Evolutionary conservation across 371 early-diverging fungal species (phyloP), one percentile per base, ranked within the genome.

Genomic region (Mortierella sp.): DNA sequence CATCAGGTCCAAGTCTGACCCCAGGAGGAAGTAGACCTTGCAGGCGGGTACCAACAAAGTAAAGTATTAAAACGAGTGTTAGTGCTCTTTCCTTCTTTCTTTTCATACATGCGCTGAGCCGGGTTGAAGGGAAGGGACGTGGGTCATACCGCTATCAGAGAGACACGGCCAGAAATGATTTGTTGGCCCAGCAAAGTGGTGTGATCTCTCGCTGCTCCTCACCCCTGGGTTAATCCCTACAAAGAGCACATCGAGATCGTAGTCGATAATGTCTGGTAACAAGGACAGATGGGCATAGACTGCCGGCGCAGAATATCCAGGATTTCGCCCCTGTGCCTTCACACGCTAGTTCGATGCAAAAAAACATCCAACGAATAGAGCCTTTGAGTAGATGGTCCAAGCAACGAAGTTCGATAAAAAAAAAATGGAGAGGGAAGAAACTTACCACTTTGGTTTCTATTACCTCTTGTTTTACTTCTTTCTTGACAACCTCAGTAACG

Each of bases 111-210:
- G n/a, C n/a, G n/a, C n/a, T n/a, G n/a, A n/a, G n/a, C n/a, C n/a
- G n/a, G n/a, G n/a, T n/a, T n/a, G n/a, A n/a, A n/a, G n/a, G n/a
- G n/a, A n/a, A n/a, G n/a, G n/a, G n/a, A n/a, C n/a, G n/a, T n/a
- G 2, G 6, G n/a, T 39, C 55, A 28, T 81, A 58, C 86, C 88
- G 32, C 89, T 87, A 34, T 85, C 84, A 24, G 80, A 86, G 19
- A 94, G 68, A 62, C 91, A 90, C 1, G 86, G 85, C 94, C 94
- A 94, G 75, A 94, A 93, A 60, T 84, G 88, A 75, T 94, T 94
- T 4, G 82, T 87, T 3, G 88, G 89, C 27, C 85, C 85, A 14
- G 92, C 88, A 81, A 88, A 94, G 73, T 94, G 93, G 59, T 90
- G 90, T 11, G 87, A 84, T 56, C 67, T 81, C 17, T 81, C 66